Conservation (phyloP, 805 yeast species). For the Yarrowia bubula region DNA sequence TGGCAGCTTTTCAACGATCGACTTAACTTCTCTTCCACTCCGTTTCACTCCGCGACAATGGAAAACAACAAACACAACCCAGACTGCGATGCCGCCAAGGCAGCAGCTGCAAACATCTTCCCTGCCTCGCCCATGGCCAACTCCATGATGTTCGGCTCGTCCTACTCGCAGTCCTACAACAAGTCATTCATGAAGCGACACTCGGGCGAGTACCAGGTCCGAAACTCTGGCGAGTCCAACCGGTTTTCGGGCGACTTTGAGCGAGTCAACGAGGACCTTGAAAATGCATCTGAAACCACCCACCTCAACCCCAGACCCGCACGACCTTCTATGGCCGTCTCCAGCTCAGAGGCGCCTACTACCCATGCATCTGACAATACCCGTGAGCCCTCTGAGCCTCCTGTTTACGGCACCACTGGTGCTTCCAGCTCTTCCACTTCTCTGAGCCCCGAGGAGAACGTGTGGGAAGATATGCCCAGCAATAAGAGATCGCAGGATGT, state of each 20-base stretch:
- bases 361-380: neutral
- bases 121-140: constrained; percentile 26
- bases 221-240: constrained; percentile 7
- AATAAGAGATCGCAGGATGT: constrained; percentile 13
- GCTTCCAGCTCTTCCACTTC: neutral
- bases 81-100: neutral
- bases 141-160: constrained; percentile 27
- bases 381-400: neutral
- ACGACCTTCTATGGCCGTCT: constrained; percentile 9
- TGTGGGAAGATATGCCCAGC: constrained; percentile 13
- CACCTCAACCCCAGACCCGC: constrained; percentile 18
- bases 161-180: constrained; percentile 20
- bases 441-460: constrained; percentile 2
- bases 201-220: constrained; percentile 15
- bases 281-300: constrained; percentile 17
- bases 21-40: neutral
- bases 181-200: constrained; percentile 25
- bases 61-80: constrained; percentile 1
- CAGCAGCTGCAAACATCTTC: constrained; percentile 3
- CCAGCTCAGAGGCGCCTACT: neutral
- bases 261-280: constrained; percentile 15
- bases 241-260: constrained; percentile 15
- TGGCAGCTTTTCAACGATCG: constrained; percentile 5
- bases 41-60: neutral
- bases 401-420: neutral